These are phyloP conservation scores for Penicillium turbatum DNA, from an alignment of 495 filamentous ascomycete genomes.

Conservation along the genomic window DNA sequence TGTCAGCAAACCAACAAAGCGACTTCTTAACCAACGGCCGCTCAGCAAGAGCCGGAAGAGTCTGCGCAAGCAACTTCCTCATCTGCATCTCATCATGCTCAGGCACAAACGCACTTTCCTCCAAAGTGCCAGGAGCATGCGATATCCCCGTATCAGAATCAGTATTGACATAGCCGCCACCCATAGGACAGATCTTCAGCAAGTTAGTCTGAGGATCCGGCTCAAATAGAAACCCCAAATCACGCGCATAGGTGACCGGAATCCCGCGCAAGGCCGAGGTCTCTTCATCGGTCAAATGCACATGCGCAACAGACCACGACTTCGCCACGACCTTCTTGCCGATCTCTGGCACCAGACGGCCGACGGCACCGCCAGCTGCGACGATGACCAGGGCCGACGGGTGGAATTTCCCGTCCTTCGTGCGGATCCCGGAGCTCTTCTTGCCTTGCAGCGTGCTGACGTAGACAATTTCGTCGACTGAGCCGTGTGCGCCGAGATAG, in stretches of 20 bases:
- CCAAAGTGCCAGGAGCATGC: constrained; percentile 28
- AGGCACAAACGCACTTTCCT: constrained; percentile 42
- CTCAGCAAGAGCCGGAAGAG: constrained; percentile 46
- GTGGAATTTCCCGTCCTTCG: constrained; percentile 36
- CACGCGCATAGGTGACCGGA: constrained; percentile 51
- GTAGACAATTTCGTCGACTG: constrained; percentile 28
- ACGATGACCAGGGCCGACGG: constrained; percentile 37
- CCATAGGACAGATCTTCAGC: constrained; percentile 52
- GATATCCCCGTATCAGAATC: constrained; percentile 32
- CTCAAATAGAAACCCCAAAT: constrained; percentile 58
- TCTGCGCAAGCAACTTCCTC: constrained; percentile 44
- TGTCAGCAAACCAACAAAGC: constrained; percentile 59
- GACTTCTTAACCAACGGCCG: constrained; percentile 45
- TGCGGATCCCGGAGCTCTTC: constrained; percentile 33
- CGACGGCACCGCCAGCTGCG: constrained; percentile 43
- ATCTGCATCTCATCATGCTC: constrained; percentile 44
- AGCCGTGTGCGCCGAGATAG: constrained; percentile 28
- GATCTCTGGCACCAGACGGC: constrained; percentile 38
- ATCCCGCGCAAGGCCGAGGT: constrained; percentile 47
- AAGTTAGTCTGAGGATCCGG: constrained; percentile 51
- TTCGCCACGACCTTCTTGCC: constrained; percentile 45
- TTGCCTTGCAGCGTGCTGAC: constrained; percentile 15
- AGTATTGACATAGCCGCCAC: constrained; percentile 51
- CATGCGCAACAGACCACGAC: constrained; percentile 50
- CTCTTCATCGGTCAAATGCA: constrained; percentile 50